Conservation (phyloP, 176 grass and related monocot genomes). For the bread wheat (Triticum aestivum) region DNA sequence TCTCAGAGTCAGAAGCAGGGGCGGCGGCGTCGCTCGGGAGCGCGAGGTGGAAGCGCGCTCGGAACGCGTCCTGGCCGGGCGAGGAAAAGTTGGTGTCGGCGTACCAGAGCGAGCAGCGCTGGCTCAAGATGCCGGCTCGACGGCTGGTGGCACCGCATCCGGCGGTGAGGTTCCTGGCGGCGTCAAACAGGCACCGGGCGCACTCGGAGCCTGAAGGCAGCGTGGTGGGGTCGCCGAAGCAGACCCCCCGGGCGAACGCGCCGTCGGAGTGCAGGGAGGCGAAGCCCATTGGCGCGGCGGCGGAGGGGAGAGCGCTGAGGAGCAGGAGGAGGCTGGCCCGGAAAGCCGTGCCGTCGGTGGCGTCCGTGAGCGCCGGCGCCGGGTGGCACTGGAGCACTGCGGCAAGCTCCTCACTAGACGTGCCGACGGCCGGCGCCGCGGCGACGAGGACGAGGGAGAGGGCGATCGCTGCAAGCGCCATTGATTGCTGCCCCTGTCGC, state of each 20-base stretch:
- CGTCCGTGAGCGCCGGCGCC: neutral
- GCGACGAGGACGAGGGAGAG: neutral
- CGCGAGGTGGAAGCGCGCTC: neutral
- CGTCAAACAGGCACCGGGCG: neutral
- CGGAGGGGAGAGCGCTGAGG: neutral
- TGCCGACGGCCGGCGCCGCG: neutral
- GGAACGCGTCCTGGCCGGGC: neutral
- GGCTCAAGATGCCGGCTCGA: neutral
- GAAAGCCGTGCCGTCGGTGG: neutral
- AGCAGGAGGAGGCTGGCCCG: neutral
- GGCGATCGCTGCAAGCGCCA: neutral
- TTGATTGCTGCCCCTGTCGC: neutral
- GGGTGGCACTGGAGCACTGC: neutral
- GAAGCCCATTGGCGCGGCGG: neutral
- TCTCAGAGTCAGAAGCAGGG: neutral
- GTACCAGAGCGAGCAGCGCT: constrained; percentile 10
- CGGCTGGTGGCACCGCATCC: neutral
- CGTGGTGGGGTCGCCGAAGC: neutral
- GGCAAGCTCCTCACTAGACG: neutral
- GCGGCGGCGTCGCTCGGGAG: too few relatives aligned
- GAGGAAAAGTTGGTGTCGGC: constrained; percentile 12
- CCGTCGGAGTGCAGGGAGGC: neutral
- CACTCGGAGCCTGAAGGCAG: neutral
- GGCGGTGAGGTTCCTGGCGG: neutral
- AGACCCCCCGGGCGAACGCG: constrained; percentile 1